Evolutionary conservation across 2,329 filamentous ascomycete species (phyloP).

Genomic region (Sphaerulina populicola): DNA sequence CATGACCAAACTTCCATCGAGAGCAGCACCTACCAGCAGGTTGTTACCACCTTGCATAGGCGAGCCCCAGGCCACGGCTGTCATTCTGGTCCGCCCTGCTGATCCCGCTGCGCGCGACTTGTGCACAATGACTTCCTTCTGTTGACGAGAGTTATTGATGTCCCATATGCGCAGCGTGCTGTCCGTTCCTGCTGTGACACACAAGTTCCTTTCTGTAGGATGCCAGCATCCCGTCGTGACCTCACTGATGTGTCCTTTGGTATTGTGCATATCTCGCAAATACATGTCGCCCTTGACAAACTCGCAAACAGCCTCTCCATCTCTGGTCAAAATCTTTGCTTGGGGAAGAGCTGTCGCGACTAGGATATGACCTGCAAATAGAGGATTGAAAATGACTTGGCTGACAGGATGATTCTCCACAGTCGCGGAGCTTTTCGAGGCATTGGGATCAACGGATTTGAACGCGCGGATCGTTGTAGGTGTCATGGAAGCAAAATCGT

Average conservation of each 20-base stretch:
- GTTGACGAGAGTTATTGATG: slow-evolving; percentile 77
- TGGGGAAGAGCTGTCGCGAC: slow-evolving; percentile 85
- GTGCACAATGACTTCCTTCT: slow-evolving; percentile 91
- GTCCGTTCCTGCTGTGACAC: slow-evolving; percentile 86
- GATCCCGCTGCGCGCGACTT: slow-evolving; percentile 84
- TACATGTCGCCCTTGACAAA: slow-evolving; percentile 99
- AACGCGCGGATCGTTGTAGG: slow-evolving; percentile 90
- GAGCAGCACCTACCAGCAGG: slow-evolving; percentile 68
- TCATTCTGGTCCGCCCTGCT: slow-evolving; percentile 88
- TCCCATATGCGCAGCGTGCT: slow-evolving; percentile 97
- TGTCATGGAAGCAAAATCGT: slow-evolving; percentile 94
- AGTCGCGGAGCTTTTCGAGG: slow-evolving; percentile 61
- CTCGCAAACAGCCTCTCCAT: slow-evolving; percentile 76
- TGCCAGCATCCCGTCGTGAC: slow-evolving; percentile 86
- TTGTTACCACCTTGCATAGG: slow-evolving; percentile 68
- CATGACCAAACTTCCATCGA: slow-evolving; percentile 87
- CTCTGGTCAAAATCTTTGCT: slow-evolving; percentile 78
- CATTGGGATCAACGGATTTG: slow-evolving; percentile 80
- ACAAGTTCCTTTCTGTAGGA: slow-evolving; percentile 73
- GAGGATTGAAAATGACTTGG: slow-evolving; percentile 75
- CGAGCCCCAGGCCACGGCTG: slow-evolving; percentile 77
- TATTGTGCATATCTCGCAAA: slow-evolving; percentile 91
- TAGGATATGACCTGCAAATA: slow-evolving; percentile 70
- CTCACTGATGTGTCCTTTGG: slow-evolving; percentile 91
- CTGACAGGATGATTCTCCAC: slow-evolving; percentile 84